Evolutionary conservation across 2,329 filamentous ascomycete species (phyloP).

Genomic region (Stachybotrys elegans): DNA sequence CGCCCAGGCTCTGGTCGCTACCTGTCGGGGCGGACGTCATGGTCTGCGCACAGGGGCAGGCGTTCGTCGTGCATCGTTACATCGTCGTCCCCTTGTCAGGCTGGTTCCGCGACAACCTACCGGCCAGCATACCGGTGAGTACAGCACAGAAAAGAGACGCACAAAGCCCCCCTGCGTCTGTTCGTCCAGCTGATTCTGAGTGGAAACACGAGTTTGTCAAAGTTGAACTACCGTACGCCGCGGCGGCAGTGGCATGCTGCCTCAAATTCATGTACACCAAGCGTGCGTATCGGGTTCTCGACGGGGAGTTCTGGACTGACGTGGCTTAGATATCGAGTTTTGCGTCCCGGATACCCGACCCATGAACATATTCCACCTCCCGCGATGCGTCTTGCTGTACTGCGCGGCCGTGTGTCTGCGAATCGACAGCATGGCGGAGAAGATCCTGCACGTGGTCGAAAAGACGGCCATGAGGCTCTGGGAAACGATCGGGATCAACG

Average conservation of each 20-base stretch:
- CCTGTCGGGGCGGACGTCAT: conserved; percentile 28
- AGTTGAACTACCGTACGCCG: conserved; percentile 17
- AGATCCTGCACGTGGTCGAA: conserved; percentile 21
- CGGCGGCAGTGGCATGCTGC: conserved; percentile 21
- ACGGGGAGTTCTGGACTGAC: not conserved
- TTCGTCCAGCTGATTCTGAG: not conserved
- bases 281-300: conserved; percentile 17
- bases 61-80: conserved; percentile 27
- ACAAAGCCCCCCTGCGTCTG: too few relatives aligned
- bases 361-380: conserved; percentile 22
- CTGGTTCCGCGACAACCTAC: conserved; percentile 28
- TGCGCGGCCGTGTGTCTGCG: conserved; percentile 22
- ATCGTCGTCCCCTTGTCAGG: conserved; percentile 25
- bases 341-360: conserved; percentile 17
- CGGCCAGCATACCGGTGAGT: conserved; percentile 21
- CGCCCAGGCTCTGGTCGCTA: conserved; percentile 24
- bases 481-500: conserved; percentile 11
- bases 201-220: conserved; percentile 22
- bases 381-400: conserved; percentile 27
- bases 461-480: conserved; percentile 18
- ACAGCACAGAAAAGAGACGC: too few relatives aligned
- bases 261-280: conserved; percentile 30
- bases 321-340: conserved; percentile 22
- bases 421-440: conserved; percentile 19
- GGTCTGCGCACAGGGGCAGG: conserved; percentile 15